Percentiles rank a stretch among this genome's conserved stretches.
Conservation (phyloP, 495 filamentous ascomycete species). For the Penicillium argentinense region DNA sequence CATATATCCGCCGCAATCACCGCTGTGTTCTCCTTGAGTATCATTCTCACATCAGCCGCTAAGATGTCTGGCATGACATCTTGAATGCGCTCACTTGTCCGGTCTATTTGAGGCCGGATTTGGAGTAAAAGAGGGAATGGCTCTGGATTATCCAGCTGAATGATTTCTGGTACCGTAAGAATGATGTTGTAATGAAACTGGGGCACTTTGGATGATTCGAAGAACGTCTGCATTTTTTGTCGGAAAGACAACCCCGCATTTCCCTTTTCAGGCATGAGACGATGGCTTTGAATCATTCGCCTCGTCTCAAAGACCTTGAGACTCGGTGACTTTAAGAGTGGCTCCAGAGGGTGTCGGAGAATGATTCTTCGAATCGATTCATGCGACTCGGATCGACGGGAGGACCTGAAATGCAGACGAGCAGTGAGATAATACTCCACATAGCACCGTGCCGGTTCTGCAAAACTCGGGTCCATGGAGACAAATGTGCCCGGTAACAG, state of each 20-base stretch:
- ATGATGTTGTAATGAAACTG: conserved; percentile 8
- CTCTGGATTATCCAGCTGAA: conserved; percentile 13
- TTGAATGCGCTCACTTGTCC: conserved; percentile 11
- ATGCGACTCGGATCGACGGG: background rate
- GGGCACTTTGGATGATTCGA: conserved; percentile 20
- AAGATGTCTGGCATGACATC: conserved; percentile 6
- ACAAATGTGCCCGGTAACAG: conserved; percentile 17
- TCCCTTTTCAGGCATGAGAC: conserved; percentile 20
- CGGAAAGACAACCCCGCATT: conserved; percentile 17
- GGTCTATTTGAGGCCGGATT: background rate
- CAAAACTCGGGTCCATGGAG: background rate
- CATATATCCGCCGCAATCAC: too few relatives aligned
- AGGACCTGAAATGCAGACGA: conserved; percentile 10
- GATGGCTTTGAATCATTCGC: conserved; percentile 10
- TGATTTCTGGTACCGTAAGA: conserved; percentile 2
- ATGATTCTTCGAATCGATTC: conserved; percentile 12
- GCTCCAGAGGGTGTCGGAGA: conserved; percentile 2
- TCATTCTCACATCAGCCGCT: too few relatives aligned
- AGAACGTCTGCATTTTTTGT: conserved; percentile 18
- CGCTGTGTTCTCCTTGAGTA: too few relatives aligned
- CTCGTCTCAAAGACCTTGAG: background rate
- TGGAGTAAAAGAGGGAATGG: conserved; percentile 15
- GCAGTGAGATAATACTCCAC: conserved; percentile 23
- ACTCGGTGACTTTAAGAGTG: background rate
- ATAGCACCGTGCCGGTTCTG: conserved; percentile 6